phyloP scores from a whole-genome alignment of 352 stramenopile species.

The Pythium grandisporangium region DNA sequence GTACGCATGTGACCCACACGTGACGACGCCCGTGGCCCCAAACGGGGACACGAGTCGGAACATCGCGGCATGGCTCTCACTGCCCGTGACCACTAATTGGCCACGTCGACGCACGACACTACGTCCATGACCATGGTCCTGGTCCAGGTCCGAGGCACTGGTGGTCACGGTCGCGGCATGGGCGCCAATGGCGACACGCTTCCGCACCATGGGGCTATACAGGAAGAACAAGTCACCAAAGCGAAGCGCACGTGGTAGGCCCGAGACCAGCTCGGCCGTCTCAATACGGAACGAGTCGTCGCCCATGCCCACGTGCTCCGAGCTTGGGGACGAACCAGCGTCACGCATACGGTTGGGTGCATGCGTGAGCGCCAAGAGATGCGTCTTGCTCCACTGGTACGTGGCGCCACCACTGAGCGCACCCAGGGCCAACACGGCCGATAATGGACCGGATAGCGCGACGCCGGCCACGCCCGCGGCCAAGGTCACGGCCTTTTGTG shows the following conservation, averaged over 20 bases:
- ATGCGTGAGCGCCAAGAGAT: slow-evolving; percentile 38
- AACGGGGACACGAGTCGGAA: slow-evolving; percentile 52
- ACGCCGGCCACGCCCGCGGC: slow-evolving; percentile 39
- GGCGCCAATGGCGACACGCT: slow-evolving; percentile 29
- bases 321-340: slow-evolving; percentile 2
- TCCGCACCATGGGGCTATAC: slow-evolving; percentile 30
- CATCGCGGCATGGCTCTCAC: no score
- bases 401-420: slow-evolving; percentile 43
- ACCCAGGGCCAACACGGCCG: slow-evolving; percentile 36
- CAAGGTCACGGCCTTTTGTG: slow-evolving; percentile 43
- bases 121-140: slow-evolving; percentile 47
- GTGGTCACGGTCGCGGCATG: no score
- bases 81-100: slow-evolving; percentile 15
- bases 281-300: slow-evolving; percentile 42
- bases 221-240: slow-evolving; percentile 50
- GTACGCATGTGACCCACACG: slow-evolving; percentile 42
- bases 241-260: slow-evolving; percentile 24
- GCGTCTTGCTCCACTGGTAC: slow-evolving; percentile 61
- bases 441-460: slow-evolving; percentile 39
- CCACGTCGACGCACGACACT: slow-evolving; percentile 30
- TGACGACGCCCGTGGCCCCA: slow-evolving; percentile 23
- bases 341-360: no score
- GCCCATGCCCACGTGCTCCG: slow-evolving; percentile 3
- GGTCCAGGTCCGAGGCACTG: slow-evolving; percentile 40
- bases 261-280: slow-evolving; percentile 43